phyloP scores from a whole-genome alignment of 768 basidiomycete genomes.

The Tulasnella sp. region DNA sequence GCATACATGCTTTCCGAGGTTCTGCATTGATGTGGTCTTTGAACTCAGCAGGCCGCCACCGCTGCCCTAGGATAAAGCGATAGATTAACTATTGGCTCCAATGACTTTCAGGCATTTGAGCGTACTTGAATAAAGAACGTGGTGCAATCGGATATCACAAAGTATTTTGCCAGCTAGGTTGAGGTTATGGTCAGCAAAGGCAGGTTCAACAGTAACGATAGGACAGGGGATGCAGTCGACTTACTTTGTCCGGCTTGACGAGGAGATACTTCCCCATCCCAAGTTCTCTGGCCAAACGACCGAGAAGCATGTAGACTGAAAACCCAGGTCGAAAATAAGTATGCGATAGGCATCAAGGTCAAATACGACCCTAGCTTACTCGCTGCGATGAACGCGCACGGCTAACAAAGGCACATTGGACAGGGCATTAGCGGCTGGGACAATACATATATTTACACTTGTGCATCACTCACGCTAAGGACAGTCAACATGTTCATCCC shows the following conservation, averaged over 20 bases:
- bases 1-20: constrained; percentile 31
- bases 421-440: neutral
- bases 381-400: constrained; percentile 61
- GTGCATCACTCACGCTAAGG: constrained; percentile 36
- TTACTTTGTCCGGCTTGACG: constrained; percentile 38
- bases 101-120: neutral
- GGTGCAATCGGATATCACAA: constrained; percentile 50
- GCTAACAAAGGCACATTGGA: constrained; percentile 29
- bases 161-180: constrained; percentile 34
- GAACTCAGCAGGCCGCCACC: constrained; percentile 41
- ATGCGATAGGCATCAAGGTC: neutral
- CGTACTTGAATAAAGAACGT: constrained; percentile 59
- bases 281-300: constrained; percentile 45
- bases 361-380: neutral
- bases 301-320: constrained; percentile 56
- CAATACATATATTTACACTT: neutral
- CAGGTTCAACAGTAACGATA: no score
- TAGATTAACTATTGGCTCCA: constrained; percentile 1
- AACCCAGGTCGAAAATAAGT: constrained; percentile 18
- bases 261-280: constrained; percentile 39
- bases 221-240: no score
- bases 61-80: constrained; percentile 29
- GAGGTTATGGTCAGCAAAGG: no score
- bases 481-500: constrained; percentile 49
- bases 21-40: constrained; percentile 25